Percentiles rank a stretch among this genome's conserved stretches.
phyloP scores from a whole-genome alignment of 495 filamentous ascomycete species.

The Hypoxylon fuscum region DNA sequence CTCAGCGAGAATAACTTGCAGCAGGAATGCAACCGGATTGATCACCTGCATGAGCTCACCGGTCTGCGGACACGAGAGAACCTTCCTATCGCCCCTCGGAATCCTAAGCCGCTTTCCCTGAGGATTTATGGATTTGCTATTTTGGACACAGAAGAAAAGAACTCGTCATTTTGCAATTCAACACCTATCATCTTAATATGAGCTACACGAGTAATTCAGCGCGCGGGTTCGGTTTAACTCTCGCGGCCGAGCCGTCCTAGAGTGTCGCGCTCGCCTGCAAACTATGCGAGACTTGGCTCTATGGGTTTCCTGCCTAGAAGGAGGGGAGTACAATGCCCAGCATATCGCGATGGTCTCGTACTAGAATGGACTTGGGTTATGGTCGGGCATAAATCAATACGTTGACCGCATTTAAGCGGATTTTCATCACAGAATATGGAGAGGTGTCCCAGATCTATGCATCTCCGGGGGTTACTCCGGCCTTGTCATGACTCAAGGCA shows the following conservation, averaged over 20 bases:
- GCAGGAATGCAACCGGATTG: conserved; percentile 41
- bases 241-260: background rate
- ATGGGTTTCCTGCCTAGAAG: background rate
- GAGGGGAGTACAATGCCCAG: background rate
- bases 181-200: background rate
- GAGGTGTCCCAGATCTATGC: conserved; percentile 13
- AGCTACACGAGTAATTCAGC: conserved; percentile 12
- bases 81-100: conserved; percentile 30
- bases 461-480: conserved; percentile 6
- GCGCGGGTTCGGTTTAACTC: background rate
- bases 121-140: conserved; percentile 3
- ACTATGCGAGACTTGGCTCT: conserved; percentile 9
- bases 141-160: background rate
- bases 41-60: conserved; percentile 33
- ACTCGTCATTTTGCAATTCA: conserved; percentile 13
- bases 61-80: conserved; percentile 26
- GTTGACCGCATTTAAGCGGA: conserved; percentile 22
- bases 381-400: conserved; percentile 20
- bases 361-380: conserved; percentile 6
- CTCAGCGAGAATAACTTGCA: conserved; percentile 34
- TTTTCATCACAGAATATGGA: conserved; percentile 2
- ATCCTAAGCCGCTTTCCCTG: conserved; percentile 30
- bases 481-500: conserved; percentile 4
- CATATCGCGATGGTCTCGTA: conserved; percentile 3
- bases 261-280: background rate